Evolutionary conservation across 495 filamentous ascomycete species (phyloP).

Genomic region (Cudoniella acicularis): DNA sequence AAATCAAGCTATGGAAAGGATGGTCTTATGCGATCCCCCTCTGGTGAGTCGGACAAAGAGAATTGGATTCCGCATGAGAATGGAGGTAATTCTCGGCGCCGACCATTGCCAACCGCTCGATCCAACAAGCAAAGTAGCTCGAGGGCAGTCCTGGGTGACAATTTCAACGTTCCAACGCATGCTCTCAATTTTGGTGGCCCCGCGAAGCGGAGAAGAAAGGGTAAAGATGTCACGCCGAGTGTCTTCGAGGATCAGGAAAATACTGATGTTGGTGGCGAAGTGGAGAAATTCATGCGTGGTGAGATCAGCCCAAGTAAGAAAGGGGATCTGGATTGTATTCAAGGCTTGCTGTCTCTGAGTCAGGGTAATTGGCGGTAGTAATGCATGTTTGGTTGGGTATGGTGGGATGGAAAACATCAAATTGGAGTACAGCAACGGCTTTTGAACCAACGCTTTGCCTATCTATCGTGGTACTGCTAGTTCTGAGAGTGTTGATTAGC

Average conservation of each 20-base stretch:
- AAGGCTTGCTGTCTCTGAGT: conserved; percentile 70
- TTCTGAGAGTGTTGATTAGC: conserved; percentile 1
- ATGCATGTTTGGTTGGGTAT: not conserved
- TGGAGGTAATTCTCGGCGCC: conserved; percentile 31
- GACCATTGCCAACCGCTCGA: conserved; percentile 16
- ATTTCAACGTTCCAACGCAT: conserved; percentile 35
- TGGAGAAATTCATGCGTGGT: conserved; percentile 65
- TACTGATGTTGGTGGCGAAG: conserved; percentile 49
- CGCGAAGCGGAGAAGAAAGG: conserved; percentile 15
- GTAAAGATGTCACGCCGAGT: conserved; percentile 11
- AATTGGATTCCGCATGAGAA: conserved; percentile 59
- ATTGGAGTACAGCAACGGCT: no score
- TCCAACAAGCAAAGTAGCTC: conserved; percentile 10
- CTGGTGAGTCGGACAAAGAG: conserved; percentile 85
- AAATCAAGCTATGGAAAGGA: conserved; percentile 6
- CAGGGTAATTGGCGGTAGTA: conserved; percentile 47
- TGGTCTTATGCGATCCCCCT: conserved; percentile 24
- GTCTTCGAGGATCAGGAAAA: conserved; percentile 31
- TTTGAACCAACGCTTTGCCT: no score
- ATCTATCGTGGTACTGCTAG: not conserved
- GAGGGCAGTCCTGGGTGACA: conserved; percentile 28
- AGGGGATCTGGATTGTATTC: conserved; percentile 72
- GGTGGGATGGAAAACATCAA: not conserved
- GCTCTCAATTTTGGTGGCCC: conserved; percentile 15
- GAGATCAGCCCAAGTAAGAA: conserved; percentile 56